Percentiles rank a stretch among this genome's conserved stretches.
Evolutionary conservation across 495 filamentous ascomycete genomes (phyloP).

Genomic region (Pseudotulostoma volvatum): DNA sequence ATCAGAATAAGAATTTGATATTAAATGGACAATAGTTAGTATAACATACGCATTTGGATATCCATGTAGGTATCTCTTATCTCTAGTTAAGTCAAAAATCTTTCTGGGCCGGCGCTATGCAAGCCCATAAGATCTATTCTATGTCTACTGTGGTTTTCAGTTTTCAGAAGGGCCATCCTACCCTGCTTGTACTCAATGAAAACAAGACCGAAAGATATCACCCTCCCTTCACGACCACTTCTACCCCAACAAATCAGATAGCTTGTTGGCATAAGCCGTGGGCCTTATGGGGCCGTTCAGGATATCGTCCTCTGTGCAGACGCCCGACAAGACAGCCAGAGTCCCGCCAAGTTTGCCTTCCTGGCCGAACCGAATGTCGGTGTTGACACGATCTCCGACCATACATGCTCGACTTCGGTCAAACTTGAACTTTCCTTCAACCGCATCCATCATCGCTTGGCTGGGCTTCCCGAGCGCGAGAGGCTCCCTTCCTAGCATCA

Average conservation of each 20-base stretch:
- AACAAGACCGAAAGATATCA: too few relatives aligned
- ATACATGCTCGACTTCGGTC: conserved; percentile 79
- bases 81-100: too few relatives aligned
- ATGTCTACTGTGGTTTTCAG: too few relatives aligned
- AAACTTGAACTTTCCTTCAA: conserved; percentile 87
- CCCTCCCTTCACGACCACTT: conserved; percentile 6
- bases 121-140: too few relatives aligned
- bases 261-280: conserved; percentile 60
- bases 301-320: conserved; percentile 64
- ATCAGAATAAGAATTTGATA: too few relatives aligned
- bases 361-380: conserved; percentile 89
- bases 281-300: conserved; percentile 58
- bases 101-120: too few relatives aligned
- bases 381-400: conserved; percentile 88
- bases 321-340: conserved; percentile 79
- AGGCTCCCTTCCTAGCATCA: conserved; percentile 55
- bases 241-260: conserved; percentile 51
- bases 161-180: too few relatives aligned
- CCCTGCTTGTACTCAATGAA: too few relatives aligned
- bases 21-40: too few relatives aligned
- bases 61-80: too few relatives aligned
- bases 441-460: conserved; percentile 97
- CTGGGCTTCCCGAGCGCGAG: conserved; percentile 81
- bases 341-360: conserved; percentile 86
- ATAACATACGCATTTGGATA: too few relatives aligned